Percentiles rank a stretch among this genome's conserved stretches.
Evolutionary conservation across 176 grass and related monocot genomes (phyloP).

Genomic region (Musa troglodytarum): DNA sequence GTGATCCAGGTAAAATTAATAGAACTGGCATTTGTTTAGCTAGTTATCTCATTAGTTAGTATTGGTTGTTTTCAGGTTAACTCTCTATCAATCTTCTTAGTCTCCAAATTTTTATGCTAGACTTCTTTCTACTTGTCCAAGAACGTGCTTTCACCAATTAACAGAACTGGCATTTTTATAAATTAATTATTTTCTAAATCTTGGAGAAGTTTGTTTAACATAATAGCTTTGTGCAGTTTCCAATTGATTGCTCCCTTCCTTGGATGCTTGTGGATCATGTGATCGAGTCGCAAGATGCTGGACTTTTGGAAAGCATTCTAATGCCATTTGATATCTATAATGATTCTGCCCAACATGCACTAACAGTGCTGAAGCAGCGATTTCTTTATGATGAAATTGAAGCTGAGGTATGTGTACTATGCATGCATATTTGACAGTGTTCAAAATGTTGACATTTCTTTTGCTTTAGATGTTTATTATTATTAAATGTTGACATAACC

Average conservation of each 20-base stretch:
- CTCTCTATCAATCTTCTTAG: neutral
- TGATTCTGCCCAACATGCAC: slow-evolving; percentile 94
- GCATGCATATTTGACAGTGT: neutral
- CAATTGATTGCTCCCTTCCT: slow-evolving; percentile 93
- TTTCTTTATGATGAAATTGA: slow-evolving; percentile 99
- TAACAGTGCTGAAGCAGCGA: slow-evolving; percentile 84
- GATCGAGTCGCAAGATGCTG: slow-evolving; percentile 79
- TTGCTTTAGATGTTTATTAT: neutral
- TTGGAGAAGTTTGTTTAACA: slow-evolving; percentile 2
- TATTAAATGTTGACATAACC: too few relatives aligned
- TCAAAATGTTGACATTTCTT: neutral
- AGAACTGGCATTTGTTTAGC: neutral
- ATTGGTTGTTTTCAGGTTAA: too few relatives aligned
- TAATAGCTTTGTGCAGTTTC: slow-evolving; percentile 46
- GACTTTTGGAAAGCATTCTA: slow-evolving; percentile 95
- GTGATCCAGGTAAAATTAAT: slow-evolving; percentile 74
- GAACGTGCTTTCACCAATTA: neutral
- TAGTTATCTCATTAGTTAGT: neutral
- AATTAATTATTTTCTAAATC: neutral
- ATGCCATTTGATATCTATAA: slow-evolving; percentile 99
- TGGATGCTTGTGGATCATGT: slow-evolving; percentile 97
- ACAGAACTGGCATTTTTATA: too few relatives aligned
- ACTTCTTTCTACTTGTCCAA: neutral
- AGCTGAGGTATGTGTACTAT: slow-evolving; percentile 61
- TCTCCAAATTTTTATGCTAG: neutral